phyloP scores from a whole-genome alignment of 1,139 yeast species.

The Hyphopichia khmerensis region DNA sequence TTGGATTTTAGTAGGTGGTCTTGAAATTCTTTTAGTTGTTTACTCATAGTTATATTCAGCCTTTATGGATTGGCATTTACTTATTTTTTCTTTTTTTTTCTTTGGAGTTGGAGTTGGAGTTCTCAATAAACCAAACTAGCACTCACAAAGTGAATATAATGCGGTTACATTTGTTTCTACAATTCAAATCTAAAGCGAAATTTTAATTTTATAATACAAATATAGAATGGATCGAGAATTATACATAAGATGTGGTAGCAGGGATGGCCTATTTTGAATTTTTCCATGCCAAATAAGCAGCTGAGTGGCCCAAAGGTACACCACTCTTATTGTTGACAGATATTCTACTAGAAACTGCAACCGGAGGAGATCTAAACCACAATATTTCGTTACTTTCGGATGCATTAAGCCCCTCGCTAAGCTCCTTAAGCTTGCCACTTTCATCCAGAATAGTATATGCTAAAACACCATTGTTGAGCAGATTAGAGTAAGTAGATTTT shows the following conservation, averaged over 20 bases:
- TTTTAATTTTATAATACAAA: not conserved
- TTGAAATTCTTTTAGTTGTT: conserved; percentile 51
- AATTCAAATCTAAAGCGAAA: not conserved
- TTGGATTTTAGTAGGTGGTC: conserved; percentile 49
- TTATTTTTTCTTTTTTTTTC: too few species aligned
- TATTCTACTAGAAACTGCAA: conserved; percentile 53
- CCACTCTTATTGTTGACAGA: conserved; percentile 18
- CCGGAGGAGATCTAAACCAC: conserved; percentile 85
- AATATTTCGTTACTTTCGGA: conserved; percentile 39
- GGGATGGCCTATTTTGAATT: conserved; percentile 11
- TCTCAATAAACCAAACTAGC: too few species aligned
- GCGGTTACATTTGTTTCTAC: too few species aligned
- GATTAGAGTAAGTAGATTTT: conserved; percentile 35
- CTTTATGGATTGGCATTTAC: too few species aligned
- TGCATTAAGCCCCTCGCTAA: conserved; percentile 20
- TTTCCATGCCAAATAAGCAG: conserved; percentile 72
- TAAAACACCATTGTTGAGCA: conserved; percentile 42
- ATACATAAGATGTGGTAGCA: not conserved
- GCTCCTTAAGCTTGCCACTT: conserved; percentile 13
- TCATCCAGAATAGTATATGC: conserved; percentile 33
- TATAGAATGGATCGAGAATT: not conserved
- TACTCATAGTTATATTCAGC: conserved; percentile 14
- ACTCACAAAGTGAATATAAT: too few species aligned
- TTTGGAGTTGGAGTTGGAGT: too few species aligned
- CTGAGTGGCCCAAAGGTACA: conserved; percentile 61